Conservation (phyloP, 495 filamentous ascomycete species). For the Daldinia caldariorum region DNA sequence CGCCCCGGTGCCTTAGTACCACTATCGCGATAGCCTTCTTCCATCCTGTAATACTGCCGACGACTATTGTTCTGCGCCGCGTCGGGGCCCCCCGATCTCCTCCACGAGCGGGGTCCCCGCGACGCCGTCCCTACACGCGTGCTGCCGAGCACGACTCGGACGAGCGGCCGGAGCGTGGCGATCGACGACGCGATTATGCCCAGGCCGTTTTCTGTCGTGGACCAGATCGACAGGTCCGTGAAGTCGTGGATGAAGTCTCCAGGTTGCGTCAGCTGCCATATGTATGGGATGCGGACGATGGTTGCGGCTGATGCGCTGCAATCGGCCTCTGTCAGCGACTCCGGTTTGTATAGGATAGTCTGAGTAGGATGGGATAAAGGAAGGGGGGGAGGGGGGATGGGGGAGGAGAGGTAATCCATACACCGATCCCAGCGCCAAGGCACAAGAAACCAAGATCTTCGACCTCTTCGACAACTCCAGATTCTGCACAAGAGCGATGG, state of each 20-base stretch:
- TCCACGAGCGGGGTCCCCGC: slow-evolving; percentile 9
- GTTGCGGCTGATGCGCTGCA: slow-evolving; percentile 53
- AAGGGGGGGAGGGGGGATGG: too few relatives aligned
- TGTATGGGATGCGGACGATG: slow-evolving; percentile 55
- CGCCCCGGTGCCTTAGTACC: neutral
- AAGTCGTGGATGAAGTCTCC: slow-evolving; percentile 51
- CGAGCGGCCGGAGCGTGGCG: slow-evolving; percentile 55
- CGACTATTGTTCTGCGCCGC: slow-evolving; percentile 1
- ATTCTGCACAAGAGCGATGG: slow-evolving; percentile 48
- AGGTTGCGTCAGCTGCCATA: slow-evolving; percentile 43
- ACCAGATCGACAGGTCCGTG: slow-evolving; percentile 53
- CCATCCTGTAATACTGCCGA: slow-evolving; percentile 27
- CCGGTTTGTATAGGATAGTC: neutral
- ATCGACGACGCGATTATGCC: slow-evolving; percentile 53
- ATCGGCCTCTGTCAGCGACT: slow-evolving; percentile 3
- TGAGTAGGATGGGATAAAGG: neutral
- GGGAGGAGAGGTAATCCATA: slow-evolving; percentile 42
- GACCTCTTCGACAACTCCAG: slow-evolving; percentile 45
- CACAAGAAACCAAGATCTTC: slow-evolving; percentile 47
- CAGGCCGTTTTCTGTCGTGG: slow-evolving; percentile 52
- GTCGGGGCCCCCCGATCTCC: slow-evolving; percentile 17
- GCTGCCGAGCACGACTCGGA: slow-evolving; percentile 16
- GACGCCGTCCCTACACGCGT: slow-evolving; percentile 10
- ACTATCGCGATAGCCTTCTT: neutral
- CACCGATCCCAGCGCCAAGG: slow-evolving; percentile 51